Base-by-base conservation (phyloP, 306 rosid genomes). In the Quercus variabilis region DNA sequence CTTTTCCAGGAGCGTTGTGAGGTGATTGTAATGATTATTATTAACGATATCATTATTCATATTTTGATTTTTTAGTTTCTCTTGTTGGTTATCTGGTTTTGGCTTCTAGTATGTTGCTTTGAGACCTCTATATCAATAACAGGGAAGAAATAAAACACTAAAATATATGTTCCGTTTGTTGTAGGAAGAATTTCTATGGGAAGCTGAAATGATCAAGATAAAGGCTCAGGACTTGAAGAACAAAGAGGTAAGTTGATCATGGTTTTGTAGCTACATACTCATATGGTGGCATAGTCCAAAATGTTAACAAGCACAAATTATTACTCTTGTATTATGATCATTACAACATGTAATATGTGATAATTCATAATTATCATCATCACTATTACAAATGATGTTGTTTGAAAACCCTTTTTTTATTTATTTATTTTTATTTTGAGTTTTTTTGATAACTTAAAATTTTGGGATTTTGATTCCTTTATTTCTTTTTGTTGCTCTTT, bases 1-100 rank as follows among this genome's bases (percentile, higher is more conserved):
- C 89, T 95, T 74, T 89, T 95, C 56, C 99, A 95, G 68, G 99
- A 95, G 85, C 99, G 99, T 38, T 95, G 98, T 73, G 99, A 95
- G 99, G 99, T 95, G 78, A 72, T 80, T 72, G 31, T 78, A 26
- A 64, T 74, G 26, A 28, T 70, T 71, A 25, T 72, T 15, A 35
- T 9, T 18, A 12, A 6, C 28, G 67, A 5, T 64, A 28, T 64
- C 33, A 59, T 31, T 69, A 49, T 49, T 49, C 17, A 10, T 49
- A 49, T 60, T 63, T 28, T 25, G 31, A 9, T 38, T 63, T 58
- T 55, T 69, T 46, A 26, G 15, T 46, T 12, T 54, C 9, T 26
- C 35, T 56, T 25, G 59, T 13, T 28, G 25, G 15, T 76, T 72
- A 28, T 79, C 71, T 30, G 60, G 20, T 75, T 72, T 21, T 76